Evolutionary conservation across 2,329 filamentous ascomycete species (phyloP).

Genomic region (Rutstroemia sp.): DNA sequence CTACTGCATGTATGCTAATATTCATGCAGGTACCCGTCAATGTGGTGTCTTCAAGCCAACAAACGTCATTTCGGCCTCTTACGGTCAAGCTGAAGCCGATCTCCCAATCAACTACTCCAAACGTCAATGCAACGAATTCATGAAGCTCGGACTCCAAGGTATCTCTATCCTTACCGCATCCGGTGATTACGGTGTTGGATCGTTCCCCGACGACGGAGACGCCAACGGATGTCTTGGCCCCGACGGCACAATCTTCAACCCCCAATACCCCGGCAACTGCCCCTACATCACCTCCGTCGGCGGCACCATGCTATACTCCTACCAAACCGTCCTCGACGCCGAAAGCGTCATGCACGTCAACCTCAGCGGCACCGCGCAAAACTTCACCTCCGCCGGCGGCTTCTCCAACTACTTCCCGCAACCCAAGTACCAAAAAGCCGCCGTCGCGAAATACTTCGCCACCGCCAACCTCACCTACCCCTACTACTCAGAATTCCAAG

Average conservation of each 20-base stretch:
- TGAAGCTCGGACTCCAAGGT: slow-evolving; percentile 60
- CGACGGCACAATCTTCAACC: slow-evolving; percentile 19
- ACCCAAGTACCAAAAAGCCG: slow-evolving; percentile 40
- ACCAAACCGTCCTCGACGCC: slow-evolving; percentile 33
- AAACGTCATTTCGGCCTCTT: slow-evolving; percentile 49
- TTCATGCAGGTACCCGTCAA: slow-evolving; percentile 9
- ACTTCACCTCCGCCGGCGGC: slow-evolving; percentile 38
- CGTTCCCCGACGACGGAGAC: slow-evolving; percentile 52
- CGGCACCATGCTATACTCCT: slow-evolving; percentile 43
- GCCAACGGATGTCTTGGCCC: slow-evolving; percentile 38
- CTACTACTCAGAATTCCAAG: slow-evolving; percentile 22
- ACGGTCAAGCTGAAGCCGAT: slow-evolving; percentile 60
- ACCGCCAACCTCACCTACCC: slow-evolving; percentile 15
- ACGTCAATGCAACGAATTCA: slow-evolving; percentile 56
- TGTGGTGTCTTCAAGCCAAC: slow-evolving; percentile 19
- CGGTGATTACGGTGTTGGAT: slow-evolving; percentile 50
- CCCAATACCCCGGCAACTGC: slow-evolving; percentile 57
- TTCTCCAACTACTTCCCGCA: slow-evolving; percentile 46
- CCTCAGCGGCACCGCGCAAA: slow-evolving; percentile 29
- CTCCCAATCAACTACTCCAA: slow-evolving; percentile 53
- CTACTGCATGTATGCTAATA: neutral
- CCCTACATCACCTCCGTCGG: slow-evolving; percentile 63
- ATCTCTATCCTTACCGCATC: slow-evolving; percentile 56
- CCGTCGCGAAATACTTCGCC: slow-evolving; percentile 37
- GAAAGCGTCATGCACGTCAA: slow-evolving; percentile 21